Conservation (phyloP, 106 monocot species). For the Iris macrosiphon region DNA sequence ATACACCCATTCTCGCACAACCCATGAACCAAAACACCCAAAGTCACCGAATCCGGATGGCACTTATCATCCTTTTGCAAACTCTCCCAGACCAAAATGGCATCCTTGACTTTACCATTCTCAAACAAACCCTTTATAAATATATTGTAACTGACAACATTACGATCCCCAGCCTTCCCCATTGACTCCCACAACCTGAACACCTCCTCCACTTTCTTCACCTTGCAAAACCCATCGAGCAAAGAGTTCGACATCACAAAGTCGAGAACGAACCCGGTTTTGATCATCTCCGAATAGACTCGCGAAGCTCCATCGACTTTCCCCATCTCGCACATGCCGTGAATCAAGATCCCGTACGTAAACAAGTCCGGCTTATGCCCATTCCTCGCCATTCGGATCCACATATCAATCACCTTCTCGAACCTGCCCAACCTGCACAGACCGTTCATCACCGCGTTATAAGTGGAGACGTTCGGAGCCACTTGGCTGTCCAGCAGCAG, state of each 20-base stretch:
- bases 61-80: slow-evolving; percentile 27
- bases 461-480: slow-evolving; percentile 40
- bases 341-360: slow-evolving; percentile 49
- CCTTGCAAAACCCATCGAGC: slow-evolving; percentile 38
- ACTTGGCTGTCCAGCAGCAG: slow-evolving; percentile 30
- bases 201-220: slow-evolving; percentile 29
- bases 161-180: slow-evolving; percentile 13
- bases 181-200: slow-evolving; percentile 40
- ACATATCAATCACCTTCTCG: slow-evolving; percentile 27
- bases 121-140: slow-evolving; percentile 56
- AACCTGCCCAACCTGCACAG: slow-evolving; percentile 53
- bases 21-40: slow-evolving; percentile 53
- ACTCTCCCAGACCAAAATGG: slow-evolving; percentile 22
- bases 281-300: slow-evolving; percentile 38
- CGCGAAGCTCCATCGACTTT: slow-evolving; percentile 36
- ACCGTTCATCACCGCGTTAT: slow-evolving; percentile 55
- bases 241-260: slow-evolving; percentile 41
- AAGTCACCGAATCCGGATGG: slow-evolving; percentile 33
- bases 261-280: slow-evolving; percentile 38
- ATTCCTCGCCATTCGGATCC: too few relatives aligned
- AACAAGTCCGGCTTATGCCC: slow-evolving; percentile 38
- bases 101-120: slow-evolving; percentile 35
- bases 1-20: slow-evolving; percentile 45
- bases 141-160: slow-evolving; percentile 45
- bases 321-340: slow-evolving; percentile 36